Base-by-base conservation (phyloP, 2,329 filamentous ascomycete species). In the Sporothrix dimorphospora region DNA sequence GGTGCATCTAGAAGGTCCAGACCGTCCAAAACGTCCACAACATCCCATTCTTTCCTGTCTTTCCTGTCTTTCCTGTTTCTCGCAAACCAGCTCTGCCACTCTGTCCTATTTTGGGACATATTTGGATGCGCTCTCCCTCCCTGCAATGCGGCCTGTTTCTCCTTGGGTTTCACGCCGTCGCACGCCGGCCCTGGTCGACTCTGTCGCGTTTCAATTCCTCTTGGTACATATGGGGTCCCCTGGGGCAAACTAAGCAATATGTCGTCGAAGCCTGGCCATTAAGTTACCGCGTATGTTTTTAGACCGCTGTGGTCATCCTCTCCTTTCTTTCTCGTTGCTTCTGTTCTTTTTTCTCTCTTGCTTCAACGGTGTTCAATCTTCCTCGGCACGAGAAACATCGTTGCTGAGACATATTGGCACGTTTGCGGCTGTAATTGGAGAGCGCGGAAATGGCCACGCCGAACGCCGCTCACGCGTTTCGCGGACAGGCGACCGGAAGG, bases 1-100 rank as follows among this genome's bases (percentile, higher is more conserved):
- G 59, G 59, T 65, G 45, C 63, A 66, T 66, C 63, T 66, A 66
- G 63, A 66, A 49, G 24, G 24, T 66, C 24, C 42, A 66, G 63
- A 66, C 30, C 42, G 24, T 66, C 24, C 42, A 30, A 40, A 42
- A 21, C 57, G 38, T 63, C 19, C 9, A 59, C 6, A 59, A 59
- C 30, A 19, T 38, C 55, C 34, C 38, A 24, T 34, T 21, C 59
- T 12, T 34, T 19, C 42, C 40, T 34, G 12, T 53, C n/a, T 53
- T 53, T 27, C 19, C 6, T 53, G 61, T 30, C 59, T 65, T 38
- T n/a, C 14, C 55, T n/a, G 14, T 38, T 59, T 27, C 53, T 27
- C 55, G 55, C 55, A 59, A 16, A 27, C 53, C n/a, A 30, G 38
- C n/a, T 19, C 59, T 45, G 21, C 59, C 59, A 27, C 34, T 27